These are phyloP conservation scores for Hypoxylon fuscum DNA, from an alignment of 495 filamentous ascomycete genomes.

Conservation along the genomic window DNA sequence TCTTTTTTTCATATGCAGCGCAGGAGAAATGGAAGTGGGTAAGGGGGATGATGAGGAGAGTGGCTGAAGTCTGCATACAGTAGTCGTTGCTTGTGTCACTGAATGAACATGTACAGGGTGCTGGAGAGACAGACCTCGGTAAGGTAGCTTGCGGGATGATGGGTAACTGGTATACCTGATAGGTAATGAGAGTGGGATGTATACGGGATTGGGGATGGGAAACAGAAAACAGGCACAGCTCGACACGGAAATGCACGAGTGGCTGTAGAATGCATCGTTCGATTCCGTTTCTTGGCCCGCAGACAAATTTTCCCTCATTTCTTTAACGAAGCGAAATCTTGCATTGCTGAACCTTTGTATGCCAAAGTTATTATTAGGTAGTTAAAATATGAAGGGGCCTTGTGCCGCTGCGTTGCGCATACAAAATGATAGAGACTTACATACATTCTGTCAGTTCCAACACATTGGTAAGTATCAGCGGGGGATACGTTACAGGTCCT, in stretches of 20 bases:
- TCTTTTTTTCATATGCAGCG: slow-evolving; percentile 23
- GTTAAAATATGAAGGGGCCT: slow-evolving; percentile 20
- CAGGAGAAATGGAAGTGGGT: slow-evolving; percentile 2
- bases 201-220: slow-evolving; percentile 18
- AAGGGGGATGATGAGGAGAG: slow-evolving; percentile 26
- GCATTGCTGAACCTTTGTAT: slow-evolving; percentile 19
- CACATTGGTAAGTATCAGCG: slow-evolving; percentile 17
- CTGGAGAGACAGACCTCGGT: slow-evolving; percentile 24
- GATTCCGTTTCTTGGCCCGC: slow-evolving; percentile 32
- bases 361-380: slow-evolving; percentile 35
- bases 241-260: slow-evolving; percentile 25
- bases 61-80: slow-evolving; percentile 34
- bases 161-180: slow-evolving; percentile 1
- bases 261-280: slow-evolving; percentile 29
- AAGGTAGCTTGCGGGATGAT: slow-evolving; percentile 25
- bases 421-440: slow-evolving; percentile 14
- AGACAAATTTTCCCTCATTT: slow-evolving; percentile 27
- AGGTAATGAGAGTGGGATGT: not conserved
- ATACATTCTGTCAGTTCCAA: slow-evolving; percentile 23
- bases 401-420: slow-evolving; percentile 23
- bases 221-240: slow-evolving; percentile 9
- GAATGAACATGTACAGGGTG: slow-evolving; percentile 23
- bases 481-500: slow-evolving; percentile 38
- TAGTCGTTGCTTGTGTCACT: slow-evolving; percentile 32
- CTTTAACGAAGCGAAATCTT: slow-evolving; percentile 3